phyloP scores from a whole-genome alignment of 2,329 filamentous ascomycete genomes.

The Aquanectria penicillioides region DNA sequence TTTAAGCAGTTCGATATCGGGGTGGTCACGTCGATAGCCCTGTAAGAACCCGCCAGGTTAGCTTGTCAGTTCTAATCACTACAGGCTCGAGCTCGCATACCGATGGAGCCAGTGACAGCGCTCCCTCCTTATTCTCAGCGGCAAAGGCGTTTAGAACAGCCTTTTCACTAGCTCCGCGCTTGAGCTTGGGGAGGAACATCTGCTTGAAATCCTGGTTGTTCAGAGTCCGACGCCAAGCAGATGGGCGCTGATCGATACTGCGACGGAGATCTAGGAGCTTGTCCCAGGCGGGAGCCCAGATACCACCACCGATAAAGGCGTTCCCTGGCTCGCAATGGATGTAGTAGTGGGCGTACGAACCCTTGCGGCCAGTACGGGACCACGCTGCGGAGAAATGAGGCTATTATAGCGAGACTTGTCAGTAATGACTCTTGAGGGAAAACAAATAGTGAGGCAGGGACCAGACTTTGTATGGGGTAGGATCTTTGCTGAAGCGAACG shows the following conservation, averaged over 20 bases:
- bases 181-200: constrained; percentile 67
- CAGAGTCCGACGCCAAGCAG: constrained; percentile 75
- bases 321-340: constrained; percentile 79
- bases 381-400: constrained; percentile 87
- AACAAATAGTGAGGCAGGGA: too few relatives aligned
- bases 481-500: constrained; percentile 84
- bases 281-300: constrained; percentile 81
- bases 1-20: constrained; percentile 82
- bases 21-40: constrained; percentile 79
- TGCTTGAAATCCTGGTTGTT: constrained; percentile 68
- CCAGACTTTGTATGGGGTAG: constrained; percentile 85
- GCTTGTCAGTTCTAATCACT: not conserved
- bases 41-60: constrained; percentile 57
- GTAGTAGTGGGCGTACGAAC: constrained; percentile 89
- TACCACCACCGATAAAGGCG: constrained; percentile 81
- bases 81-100: constrained; percentile 55
- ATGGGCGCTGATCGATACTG: constrained; percentile 79
- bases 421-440: too few relatives aligned
- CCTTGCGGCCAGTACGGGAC: constrained; percentile 88
- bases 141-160: constrained; percentile 76
- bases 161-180: constrained; percentile 50
- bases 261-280: constrained; percentile 76
- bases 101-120: constrained; percentile 88
- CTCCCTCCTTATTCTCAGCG: constrained; percentile 74
- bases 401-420: constrained; percentile 54